These are phyloP conservation scores for Sungouiozyma intestinalis DNA, from an alignment of 805 yeast genomes.

Conservation along the genomic window DNA sequence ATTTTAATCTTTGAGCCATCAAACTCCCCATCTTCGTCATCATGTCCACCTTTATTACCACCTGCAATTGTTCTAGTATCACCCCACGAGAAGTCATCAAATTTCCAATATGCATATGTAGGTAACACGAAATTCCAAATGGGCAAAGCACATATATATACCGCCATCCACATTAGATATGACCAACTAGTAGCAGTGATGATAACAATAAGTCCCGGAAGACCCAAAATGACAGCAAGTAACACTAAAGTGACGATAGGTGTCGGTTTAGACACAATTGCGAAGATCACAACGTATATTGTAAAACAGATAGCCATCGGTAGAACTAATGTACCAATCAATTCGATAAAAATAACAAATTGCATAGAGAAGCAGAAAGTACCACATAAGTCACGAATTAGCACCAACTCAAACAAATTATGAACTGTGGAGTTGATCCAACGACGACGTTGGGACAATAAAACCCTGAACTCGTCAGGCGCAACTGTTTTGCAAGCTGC, in stretches of 20 bases:
- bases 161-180: slow-evolving; percentile 67
- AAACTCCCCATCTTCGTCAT: slow-evolving; percentile 74
- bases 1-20: slow-evolving; percentile 82
- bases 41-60: slow-evolving; percentile 47
- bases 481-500: slow-evolving; percentile 89
- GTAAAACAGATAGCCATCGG: slow-evolving; percentile 86
- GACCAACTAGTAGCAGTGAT: slow-evolving; percentile 67
- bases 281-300: slow-evolving; percentile 60
- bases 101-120: slow-evolving; percentile 82
- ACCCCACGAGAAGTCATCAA: slow-evolving; percentile 96
- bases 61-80: slow-evolving; percentile 76
- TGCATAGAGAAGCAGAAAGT: slow-evolving; percentile 94
- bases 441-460: slow-evolving; percentile 87
- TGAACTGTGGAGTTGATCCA: slow-evolving; percentile 96
- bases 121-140: slow-evolving; percentile 90
- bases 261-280: slow-evolving; percentile 64
- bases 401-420: slow-evolving; percentile 75
- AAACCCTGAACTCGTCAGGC: slow-evolving; percentile 67
- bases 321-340: slow-evolving; percentile 76
- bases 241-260: slow-evolving; percentile 69
- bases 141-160: slow-evolving; percentile 77
- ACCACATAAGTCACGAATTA: slow-evolving; percentile 84
- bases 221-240: slow-evolving; percentile 69
- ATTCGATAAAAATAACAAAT: slow-evolving; percentile 73
- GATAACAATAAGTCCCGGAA: slow-evolving; percentile 74